Conservation (phyloP, 2,329 filamentous ascomycete genomes). For the Colletotrichum godetiae region DNA sequence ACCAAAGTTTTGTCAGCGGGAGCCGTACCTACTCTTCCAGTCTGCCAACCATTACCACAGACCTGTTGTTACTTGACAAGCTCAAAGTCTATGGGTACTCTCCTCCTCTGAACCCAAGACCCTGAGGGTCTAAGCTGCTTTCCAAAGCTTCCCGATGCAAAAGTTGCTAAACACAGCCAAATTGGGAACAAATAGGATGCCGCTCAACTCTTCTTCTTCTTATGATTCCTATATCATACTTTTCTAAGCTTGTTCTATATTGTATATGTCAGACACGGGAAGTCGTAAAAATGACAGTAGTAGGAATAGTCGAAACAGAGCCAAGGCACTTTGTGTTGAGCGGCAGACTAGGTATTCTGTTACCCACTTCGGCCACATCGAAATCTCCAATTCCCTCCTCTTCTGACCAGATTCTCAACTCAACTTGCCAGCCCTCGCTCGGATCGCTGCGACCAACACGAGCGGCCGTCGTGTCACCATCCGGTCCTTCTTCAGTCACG, state of each 20-base stretch:
- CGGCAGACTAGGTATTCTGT: no score
- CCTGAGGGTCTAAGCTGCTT: neutral
- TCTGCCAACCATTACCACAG: neutral
- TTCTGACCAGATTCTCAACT: neutral
- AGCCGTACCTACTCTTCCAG: neutral
- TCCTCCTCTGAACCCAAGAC: neutral
- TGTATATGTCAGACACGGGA: no score
- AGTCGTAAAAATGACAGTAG: no score
- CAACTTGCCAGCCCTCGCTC: neutral
- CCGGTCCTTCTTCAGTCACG: conserved; percentile 4
- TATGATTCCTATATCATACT: no score
- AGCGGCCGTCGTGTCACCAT: conserved; percentile 1
- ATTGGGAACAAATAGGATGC: no score
- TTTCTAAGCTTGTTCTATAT: no score
- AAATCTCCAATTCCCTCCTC: neutral
- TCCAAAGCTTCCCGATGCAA: neutral
- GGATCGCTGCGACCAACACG: neutral
- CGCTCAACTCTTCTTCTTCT: no score
- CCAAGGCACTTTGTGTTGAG: no score
- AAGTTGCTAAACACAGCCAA: neutral
- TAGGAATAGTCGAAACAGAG: no score
- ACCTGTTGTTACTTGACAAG: neutral
- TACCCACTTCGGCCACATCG: neutral
- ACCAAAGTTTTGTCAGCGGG: conserved; percentile 16
- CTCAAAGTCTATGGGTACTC: neutral